Percentiles rank a stretch among this genome's conserved stretches.
phyloP scores from a whole-genome alignment of 306 rosid species.

The Styphnolobium japonicum region DNA sequence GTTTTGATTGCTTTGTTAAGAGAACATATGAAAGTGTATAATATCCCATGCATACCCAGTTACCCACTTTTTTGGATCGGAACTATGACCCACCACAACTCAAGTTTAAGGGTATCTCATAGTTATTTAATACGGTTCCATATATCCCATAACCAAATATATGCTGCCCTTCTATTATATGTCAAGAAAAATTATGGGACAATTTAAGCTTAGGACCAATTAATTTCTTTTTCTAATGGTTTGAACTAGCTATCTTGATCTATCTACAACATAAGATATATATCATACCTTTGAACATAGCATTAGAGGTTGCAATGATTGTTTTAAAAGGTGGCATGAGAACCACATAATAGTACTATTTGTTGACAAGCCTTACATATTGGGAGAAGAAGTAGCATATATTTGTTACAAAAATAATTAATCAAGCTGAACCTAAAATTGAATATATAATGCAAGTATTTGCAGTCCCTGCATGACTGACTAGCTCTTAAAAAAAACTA shows the following conservation, averaged over 20 bases:
- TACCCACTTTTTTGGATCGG: conserved; percentile 17
- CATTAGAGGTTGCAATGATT: background rate
- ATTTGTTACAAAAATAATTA: background rate
- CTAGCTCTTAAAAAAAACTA: background rate
- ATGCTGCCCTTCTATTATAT: background rate
- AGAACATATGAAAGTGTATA: conserved; percentile 8
- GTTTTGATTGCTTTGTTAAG: conserved; percentile 8
- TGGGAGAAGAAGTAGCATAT: background rate
- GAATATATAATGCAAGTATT: too few relatives aligned
- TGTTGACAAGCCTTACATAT: background rate
- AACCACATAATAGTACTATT: background rate
- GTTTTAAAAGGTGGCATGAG: background rate
- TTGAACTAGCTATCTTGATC: too few relatives aligned
- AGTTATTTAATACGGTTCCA: background rate
- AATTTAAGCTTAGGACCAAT: background rate
- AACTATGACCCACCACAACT: conserved; percentile 16
- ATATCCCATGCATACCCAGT: conserved; percentile 6
- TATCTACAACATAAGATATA: background rate
- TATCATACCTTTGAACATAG: background rate
- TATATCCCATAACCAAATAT: background rate
- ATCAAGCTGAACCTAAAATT: background rate
- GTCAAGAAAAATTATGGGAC: background rate
- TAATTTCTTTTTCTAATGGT: background rate
- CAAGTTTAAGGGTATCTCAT: background rate
- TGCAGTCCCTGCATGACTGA: background rate